These are phyloP conservation scores for Aspergillus asperescens DNA, from an alignment of 495 filamentous ascomycete species.

Conservation along the genomic window DNA sequence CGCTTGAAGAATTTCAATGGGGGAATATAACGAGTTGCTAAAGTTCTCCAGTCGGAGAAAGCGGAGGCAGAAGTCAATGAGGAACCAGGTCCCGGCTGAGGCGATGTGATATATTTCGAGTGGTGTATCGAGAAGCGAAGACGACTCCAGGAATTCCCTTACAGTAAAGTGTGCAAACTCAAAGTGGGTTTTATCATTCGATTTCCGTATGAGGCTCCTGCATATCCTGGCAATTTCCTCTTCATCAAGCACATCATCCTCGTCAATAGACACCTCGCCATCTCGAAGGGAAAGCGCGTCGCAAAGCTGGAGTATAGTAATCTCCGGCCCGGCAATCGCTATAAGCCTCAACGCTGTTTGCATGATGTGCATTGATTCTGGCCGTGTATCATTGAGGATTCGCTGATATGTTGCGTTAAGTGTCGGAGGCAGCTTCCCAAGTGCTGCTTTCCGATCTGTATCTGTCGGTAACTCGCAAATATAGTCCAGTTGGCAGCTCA, in stretches of 20 bases:
- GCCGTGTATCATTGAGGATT: not conserved
- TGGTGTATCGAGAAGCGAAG: not conserved
- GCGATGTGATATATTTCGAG: not conserved
- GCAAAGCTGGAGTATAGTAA: not conserved
- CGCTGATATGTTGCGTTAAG: not conserved
- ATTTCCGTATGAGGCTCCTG: not conserved
- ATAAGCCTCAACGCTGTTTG: not conserved
- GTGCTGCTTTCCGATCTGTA: not conserved
- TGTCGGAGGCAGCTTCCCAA: not conserved
- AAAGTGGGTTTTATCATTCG: not conserved
- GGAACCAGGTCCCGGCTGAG: not conserved
- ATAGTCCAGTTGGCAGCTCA: not conserved
- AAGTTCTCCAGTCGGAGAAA: not conserved
- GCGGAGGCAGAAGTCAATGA: not conserved
- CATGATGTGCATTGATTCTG: not conserved
- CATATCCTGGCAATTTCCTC: not conserved
- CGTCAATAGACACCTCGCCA: not conserved
- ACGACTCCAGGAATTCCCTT: not conserved
- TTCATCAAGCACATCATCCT: not conserved
- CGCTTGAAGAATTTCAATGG: not conserved
- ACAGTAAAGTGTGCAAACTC: slow-evolving; percentile 4
- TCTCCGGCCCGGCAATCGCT: not conserved
- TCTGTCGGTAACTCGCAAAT: not conserved
- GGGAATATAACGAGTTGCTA: not conserved
- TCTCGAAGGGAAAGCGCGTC: not conserved